Percentiles rank a stretch among this genome's conserved stretches.
Evolutionary conservation across 1,139 yeast genomes (phyloP).

Genomic region (Taiozyma sp.): DNA sequence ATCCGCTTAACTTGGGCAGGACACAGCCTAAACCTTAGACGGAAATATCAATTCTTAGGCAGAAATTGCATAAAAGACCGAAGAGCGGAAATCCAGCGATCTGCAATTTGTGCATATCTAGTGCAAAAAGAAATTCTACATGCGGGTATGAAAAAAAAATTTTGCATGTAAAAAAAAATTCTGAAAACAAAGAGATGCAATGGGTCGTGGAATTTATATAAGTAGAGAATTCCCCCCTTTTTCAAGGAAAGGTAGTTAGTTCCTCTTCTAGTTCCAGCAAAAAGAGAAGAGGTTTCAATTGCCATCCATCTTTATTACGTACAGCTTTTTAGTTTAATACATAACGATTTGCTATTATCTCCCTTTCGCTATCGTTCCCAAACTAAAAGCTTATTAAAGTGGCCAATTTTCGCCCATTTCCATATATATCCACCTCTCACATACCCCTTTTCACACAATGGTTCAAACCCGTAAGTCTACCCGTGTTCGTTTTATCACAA

Average conservation of each 20-base stretch:
- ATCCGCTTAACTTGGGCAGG: background rate
- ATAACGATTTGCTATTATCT: background rate
- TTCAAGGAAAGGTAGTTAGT: background rate
- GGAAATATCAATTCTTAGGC: background rate
- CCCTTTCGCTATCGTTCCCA: background rate
- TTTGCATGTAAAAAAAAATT: background rate
- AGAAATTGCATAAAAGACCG: background rate
- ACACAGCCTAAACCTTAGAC: background rate
- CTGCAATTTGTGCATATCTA: background rate
- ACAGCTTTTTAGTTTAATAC: background rate
- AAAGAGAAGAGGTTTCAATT: background rate
- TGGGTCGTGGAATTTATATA: background rate
- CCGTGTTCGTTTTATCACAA: slow-evolving; percentile 19
- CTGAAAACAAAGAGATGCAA: background rate
- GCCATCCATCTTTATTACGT: background rate
- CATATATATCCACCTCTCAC: background rate
- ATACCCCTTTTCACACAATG: background rate
- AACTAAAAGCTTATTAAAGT: background rate
- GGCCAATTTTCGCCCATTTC: background rate
- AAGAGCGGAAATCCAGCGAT: background rate
- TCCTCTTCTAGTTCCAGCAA: background rate
- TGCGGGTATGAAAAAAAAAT: background rate
- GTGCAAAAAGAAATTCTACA: background rate
- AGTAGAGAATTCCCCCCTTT: background rate
- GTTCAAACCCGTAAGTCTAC: slow-evolving; percentile 24